Base-by-base conservation (phyloP, 495 filamentous ascomycete genomes). In the Aspergillus sclerotioniger region DNA sequence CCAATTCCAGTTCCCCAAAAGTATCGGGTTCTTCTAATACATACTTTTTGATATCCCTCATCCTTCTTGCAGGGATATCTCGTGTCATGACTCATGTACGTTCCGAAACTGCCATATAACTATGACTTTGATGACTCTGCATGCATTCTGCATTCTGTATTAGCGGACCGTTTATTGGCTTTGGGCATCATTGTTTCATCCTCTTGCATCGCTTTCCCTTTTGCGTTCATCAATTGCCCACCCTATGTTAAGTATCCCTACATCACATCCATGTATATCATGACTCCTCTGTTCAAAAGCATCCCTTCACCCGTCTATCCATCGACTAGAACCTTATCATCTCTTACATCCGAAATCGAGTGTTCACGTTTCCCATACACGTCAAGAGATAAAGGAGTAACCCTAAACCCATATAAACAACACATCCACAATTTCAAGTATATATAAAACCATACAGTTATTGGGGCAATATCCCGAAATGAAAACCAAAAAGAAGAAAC, bases 1-100 rank as follows among this genome's bases (percentile, higher is more conserved):
- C 33, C 13, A 9, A 37, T 37, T 8, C 13, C 33, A 37, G 7
- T 15, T 15, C 12, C 13, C 37, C n/a, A 1, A n/a, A 41, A 41
- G 37, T n/a, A 15, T 13, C 13, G 9, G 13, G n/a, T 2, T 41
- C 37, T 41, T 41, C 37, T 15, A 15, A 15, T 41, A 56, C 37
- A 32, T 13, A 29, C 39, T 41, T 21, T 13, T 35, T 37, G 44
- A 56, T 55, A 46, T 35, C 29, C 20, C 32, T 28, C 54, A 46
- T 35, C 29, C 20, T 20, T 28, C 54, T 59, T 39, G 13, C 19
- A 41, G 47, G 53, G 46, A 31, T 41, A 56, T 48, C 53, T 56
- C 53, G 49, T 54, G 32, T 48, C 6, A 55, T 56, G 37, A 54
- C 28, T 43, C 44, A 46, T 54, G 39, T 56, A 47, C 25, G 25